Percentiles rank a stretch among this genome's conserved stretches.
Evolutionary conservation across 2,329 filamentous ascomycete genomes (phyloP).

Genomic region (Metarhizium album): DNA sequence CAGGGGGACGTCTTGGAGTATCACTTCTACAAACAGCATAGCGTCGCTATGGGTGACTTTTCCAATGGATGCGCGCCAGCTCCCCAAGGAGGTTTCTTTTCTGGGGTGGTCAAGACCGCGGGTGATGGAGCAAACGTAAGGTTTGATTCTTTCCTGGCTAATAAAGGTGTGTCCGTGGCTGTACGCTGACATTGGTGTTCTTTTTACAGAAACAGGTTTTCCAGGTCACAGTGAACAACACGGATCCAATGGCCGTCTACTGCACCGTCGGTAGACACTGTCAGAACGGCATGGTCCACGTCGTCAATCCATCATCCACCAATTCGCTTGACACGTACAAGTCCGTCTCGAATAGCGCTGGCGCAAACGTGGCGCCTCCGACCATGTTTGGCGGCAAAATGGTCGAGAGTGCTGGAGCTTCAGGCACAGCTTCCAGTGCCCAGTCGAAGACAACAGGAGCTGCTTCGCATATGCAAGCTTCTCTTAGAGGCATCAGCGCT

Average conservation of each 20-base stretch:
- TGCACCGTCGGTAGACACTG: conserved; percentile 18
- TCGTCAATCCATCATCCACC: conserved; percentile 16
- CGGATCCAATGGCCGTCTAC: conserved; percentile 21
- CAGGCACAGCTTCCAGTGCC: not conserved
- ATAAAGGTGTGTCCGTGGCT: not conserved
- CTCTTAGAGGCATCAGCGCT: not conserved
- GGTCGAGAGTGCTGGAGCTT: not conserved
- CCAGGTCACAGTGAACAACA: conserved; percentile 17
- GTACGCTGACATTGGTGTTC: conserved; percentile 2
- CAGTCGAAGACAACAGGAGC: not conserved
- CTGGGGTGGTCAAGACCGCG: conserved; percentile 5
- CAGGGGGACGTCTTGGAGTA: conserved; percentile 38
- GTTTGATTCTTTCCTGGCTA: not conserved
- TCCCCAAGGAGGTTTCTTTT: conserved; percentile 7
- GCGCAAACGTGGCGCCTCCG: conserved; percentile 7
- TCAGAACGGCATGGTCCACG: conserved; percentile 20
- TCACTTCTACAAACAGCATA: conserved; percentile 38
- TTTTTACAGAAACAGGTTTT: conserved; percentile 10
- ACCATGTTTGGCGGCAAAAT: conserved; percentile 9
- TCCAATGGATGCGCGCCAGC: conserved; percentile 34
- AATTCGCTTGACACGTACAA: conserved; percentile 12
- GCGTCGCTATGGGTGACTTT: conserved; percentile 34
- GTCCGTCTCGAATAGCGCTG: conserved; percentile 5
- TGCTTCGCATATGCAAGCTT: conserved; percentile 1
- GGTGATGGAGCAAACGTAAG: not conserved